Base-by-base conservation (phyloP, 2,329 filamentous ascomycete genomes). In the Fusarium tanahbumbuense region DNA sequence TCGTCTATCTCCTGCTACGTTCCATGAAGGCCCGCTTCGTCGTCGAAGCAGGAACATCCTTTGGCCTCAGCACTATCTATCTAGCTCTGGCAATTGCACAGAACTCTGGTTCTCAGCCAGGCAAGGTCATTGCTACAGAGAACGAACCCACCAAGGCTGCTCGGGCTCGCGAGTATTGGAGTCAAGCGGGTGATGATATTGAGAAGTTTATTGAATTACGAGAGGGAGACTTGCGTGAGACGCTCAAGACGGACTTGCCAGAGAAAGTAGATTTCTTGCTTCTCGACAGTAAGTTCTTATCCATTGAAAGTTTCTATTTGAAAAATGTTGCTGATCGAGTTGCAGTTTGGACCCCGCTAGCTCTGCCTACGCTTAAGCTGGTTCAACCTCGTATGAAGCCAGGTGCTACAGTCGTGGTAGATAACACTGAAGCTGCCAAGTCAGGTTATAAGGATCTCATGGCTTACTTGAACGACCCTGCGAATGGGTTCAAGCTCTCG, bases 61-160 rank as follows among this genome's bases (percentile, higher is more conserved):
- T 88, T 60, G 88, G 88, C 4, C 83, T 91, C 2, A 88, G 85
- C 59, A 90, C 88, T 0, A 88, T 90, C 46, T 91, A 89, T 63
- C 82, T 90, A 3, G 87, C 88, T 0, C 79, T 90, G 4, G 88
- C 87, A 0, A 85, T 87, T 1, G 81, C 81, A 0, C 81, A 86
- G 57, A 89, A 86, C 60, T 80, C 78, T 37, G 60, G 16, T 42
- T 58, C 34, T 13, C 63, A 34, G 73, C 76, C 15, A 55, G 76
- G 56, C 18, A 72, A 42, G 41, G 87, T 91, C 1, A 86, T 90
- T 72, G 88, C 83, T 0, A 91, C 88, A 0, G 88, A 91, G 76
- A 84, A 88, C 27, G 88, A 91, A 73, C 74, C 78, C 0, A 75
- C 71, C 8, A 91, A 90, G 76, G 87, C 87, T 0, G 78, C 68